Percentiles rank a stretch among this genome's conserved stretches.
phyloP scores from a whole-genome alignment of 139 green algal species.

The Tetraselmis striata region DNA sequence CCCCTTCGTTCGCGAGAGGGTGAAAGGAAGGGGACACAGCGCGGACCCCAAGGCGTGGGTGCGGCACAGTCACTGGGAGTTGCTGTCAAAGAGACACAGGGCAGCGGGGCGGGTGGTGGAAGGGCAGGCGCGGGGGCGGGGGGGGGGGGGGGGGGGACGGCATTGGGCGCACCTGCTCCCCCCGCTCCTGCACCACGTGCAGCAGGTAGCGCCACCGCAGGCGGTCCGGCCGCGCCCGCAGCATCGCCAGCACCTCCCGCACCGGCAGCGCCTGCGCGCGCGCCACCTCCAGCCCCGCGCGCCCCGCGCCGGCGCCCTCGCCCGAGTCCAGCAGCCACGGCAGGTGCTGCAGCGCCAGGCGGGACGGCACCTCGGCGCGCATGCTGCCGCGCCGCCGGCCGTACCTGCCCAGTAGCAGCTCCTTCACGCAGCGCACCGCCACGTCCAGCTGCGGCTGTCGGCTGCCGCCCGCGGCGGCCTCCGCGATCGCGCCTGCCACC shows the following conservation, averaged over 20 bases:
- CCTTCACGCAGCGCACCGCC: background rate
- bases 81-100: too few relatives aligned
- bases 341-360: constrained; percentile 27
- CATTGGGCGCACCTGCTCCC: background rate
- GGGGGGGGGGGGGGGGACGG: too few relatives aligned
- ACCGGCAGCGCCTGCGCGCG: constrained; percentile 23
- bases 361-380: background rate
- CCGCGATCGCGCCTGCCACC: background rate
- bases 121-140: too few relatives aligned
- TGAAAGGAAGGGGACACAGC: too few relatives aligned
- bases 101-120: too few relatives aligned
- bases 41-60: too few relatives aligned
- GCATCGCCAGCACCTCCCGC: constrained; percentile 11
- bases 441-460: background rate
- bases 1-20: too few relatives aligned
- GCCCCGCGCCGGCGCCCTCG: constrained; percentile 13
- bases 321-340: constrained; percentile 35
- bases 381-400: background rate
- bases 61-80: too few relatives aligned
- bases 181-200: constrained; percentile 37
- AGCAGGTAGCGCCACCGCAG: constrained; percentile 58
- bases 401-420: background rate
- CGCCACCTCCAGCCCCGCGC: background rate
- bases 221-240: constrained; percentile 20
- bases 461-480: background rate